Conservation (phyloP, 768 basidiomycete genomes). For the Stropharia rugosoannulata region DNA sequence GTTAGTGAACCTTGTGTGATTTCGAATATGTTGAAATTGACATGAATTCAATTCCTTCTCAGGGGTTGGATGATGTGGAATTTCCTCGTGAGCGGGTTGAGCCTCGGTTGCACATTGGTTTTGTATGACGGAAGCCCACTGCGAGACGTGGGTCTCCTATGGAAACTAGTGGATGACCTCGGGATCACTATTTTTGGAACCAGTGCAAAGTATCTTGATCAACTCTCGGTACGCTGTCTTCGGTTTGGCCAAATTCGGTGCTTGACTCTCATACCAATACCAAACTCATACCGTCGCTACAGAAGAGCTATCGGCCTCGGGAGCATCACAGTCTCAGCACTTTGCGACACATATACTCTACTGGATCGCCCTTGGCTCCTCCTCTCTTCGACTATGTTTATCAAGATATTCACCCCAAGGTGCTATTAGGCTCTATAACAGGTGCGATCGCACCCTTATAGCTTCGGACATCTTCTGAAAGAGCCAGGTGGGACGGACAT, state of each 20-base stretch:
- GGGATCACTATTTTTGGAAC: constrained; percentile 81
- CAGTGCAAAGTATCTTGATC: constrained; percentile 81
- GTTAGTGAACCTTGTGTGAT: constrained; percentile 37
- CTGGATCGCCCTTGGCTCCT: constrained; percentile 74
- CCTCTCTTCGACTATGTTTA: constrained; percentile 77
- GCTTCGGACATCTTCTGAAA: constrained; percentile 7
- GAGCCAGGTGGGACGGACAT: constrained; percentile 76
- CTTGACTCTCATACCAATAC: constrained; percentile 14
- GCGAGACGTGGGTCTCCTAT: constrained; percentile 61
- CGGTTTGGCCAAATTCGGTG: constrained; percentile 6
- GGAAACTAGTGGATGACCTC: constrained; percentile 65
- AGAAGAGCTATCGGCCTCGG: constrained; percentile 72
- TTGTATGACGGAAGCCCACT: constrained; percentile 83
- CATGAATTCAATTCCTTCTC: constrained; percentile 8
- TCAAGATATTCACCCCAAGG: constrained; percentile 55
- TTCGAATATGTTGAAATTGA: constrained; percentile 10
- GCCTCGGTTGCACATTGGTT: constrained; percentile 68
- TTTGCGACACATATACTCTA: constrained; percentile 75
- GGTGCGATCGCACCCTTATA: constrained; percentile 38
- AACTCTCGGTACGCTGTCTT: constrained; percentile 55
- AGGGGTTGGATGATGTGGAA: constrained; percentile 96
- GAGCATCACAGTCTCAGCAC: constrained; percentile 58
- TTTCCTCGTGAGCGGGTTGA: constrained; percentile 68
- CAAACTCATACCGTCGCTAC: constrained; percentile 10
- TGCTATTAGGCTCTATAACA: constrained; percentile 74